Base-by-base conservation (phyloP, 75 land plant genomes). In the Pseudotsuga menziesii region DNA sequence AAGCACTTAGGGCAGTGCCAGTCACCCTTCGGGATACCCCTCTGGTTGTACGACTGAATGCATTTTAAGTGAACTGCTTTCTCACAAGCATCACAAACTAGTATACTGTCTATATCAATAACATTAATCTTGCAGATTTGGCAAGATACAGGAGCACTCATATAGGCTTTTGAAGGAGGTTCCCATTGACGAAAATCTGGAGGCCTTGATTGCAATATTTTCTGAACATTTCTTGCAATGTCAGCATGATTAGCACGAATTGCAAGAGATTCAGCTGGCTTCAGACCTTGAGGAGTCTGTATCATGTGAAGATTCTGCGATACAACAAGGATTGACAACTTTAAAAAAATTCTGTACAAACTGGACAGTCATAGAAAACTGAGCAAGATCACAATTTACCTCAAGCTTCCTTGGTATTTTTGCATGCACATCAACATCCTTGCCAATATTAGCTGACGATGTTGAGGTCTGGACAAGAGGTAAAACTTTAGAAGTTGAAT, bases 71-170 rank as follows among this genome's bases (percentile, higher is more conserved):
- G 99, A 73, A 74, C 87, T 25, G 81, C 92, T 52, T 88, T 87
- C 79, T 96, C 99, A 83, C 94, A 93, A 69, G 86, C 78, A 84
- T 95, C 98, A 82, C 98, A 95, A 71, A 91, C 78, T 25, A 95
- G 82, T 57, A 91, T 58, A 78, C 60, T 83, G 32, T 76, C 88
- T 26, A 88, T 78, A 23, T 91, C 94, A 71, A 32, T 88, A 1
- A 85, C 79, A 15, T 74, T 57, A 59, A 78, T 23, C 70, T 89
- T 86, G 84, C 98, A 95, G 25, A 84, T 55, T 67, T 89, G 86
- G 77, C 92, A 91, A 26, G 84, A 76, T 44, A 87, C 4, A 29
- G 91, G 76, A 61, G 82, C 79, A 36, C 73, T 93, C 90, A 93
- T 89, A 69, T 93, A 95, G 22, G 87, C 84, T 27, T 61, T 83